Evolutionary conservation across 1,284 basidiomycete genomes (phyloP), one percentile per base, ranked within the genome.

Genomic region (Melampsora larici-populina): DNA sequence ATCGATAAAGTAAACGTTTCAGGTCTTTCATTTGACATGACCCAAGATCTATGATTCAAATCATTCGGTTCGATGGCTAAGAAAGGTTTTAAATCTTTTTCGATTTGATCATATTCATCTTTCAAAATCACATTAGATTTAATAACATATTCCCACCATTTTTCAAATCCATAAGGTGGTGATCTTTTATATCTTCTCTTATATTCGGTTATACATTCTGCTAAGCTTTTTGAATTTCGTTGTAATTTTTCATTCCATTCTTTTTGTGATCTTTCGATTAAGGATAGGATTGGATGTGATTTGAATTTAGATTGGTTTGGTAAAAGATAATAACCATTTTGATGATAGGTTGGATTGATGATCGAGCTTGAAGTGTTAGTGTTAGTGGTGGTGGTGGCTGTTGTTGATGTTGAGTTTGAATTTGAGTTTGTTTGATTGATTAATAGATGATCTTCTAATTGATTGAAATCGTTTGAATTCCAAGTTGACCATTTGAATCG

Each of bases 61-160:
- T 78, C 75, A 1, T 40, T 29, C 21, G 68, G 58, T 33, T 78
- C 67, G 18, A 78, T 70, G 7, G 75, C 75, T 33, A 70, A 26
- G 49, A 78, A 78, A 0, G 75, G 75, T 46, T 70, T 70, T 21
- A 78, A 36, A 46, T 78, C 75, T 7, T 43, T 31, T 15, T n/a
- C 26, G 43, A 78, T 78, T 49, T 78, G 75, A 48, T 78, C 75
- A 26, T 78, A 78, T 51, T 78, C 75, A 46, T 78, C 75, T 51
- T 70, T 78, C n/a, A 78, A 36, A 5, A 78, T 78, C 60, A 78
- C 68, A 4, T 58, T 29, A 6, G 70, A 21, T 13, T 49, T 63
- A 9, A 24, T n/a, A 8, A 60, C 75, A 46, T 58, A 78, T 65
- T 78, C 31, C 67, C 67, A 78, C 75, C 75, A 78, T 31, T 66